phyloP scores from a whole-genome alignment of 2,329 filamentous ascomycete species.

The Davidsoniella virescens region DNA sequence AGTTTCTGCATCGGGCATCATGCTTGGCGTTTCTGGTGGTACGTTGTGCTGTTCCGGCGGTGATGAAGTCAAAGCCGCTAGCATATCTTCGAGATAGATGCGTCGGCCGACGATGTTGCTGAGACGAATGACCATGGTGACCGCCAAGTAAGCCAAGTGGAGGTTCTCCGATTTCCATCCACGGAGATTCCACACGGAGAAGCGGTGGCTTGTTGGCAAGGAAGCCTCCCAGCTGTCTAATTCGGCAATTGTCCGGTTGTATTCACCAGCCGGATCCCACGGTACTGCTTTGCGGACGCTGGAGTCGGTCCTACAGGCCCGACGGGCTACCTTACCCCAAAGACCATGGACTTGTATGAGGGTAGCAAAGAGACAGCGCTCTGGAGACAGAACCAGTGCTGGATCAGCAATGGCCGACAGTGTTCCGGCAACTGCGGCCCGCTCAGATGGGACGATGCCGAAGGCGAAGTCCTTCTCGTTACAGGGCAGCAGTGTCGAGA shows the following conservation, averaged over 20 bases:
- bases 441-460: constrained; percentile 17
- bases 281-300: constrained; percentile 9
- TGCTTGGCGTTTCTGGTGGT: constrained; percentile 10
- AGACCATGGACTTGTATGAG: constrained; percentile 23
- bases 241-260: constrained; percentile 14
- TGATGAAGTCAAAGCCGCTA: constrained; percentile 12
- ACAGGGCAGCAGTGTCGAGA: constrained; percentile 22
- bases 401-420: constrained; percentile 18
- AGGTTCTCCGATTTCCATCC: constrained; percentile 21
- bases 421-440: constrained; percentile 21
- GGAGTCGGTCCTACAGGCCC: constrained; percentile 15
- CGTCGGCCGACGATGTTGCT: constrained; percentile 23
- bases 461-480: constrained; percentile 24
- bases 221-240: constrained; percentile 19
- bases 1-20: constrained; percentile 5
- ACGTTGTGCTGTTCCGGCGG: constrained; percentile 2
- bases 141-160: constrained; percentile 22
- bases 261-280: constrained; percentile 18
- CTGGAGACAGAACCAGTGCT: constrained; percentile 14
- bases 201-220: constrained; percentile 20
- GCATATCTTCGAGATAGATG: constrained; percentile 21
- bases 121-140: constrained; percentile 22
- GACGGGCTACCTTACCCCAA: constrained; percentile 22
- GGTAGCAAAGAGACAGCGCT: constrained; percentile 23
- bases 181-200: constrained; percentile 23